Conservation (phyloP, 139 green algal species). For the Pleodorina starrii region DNA sequence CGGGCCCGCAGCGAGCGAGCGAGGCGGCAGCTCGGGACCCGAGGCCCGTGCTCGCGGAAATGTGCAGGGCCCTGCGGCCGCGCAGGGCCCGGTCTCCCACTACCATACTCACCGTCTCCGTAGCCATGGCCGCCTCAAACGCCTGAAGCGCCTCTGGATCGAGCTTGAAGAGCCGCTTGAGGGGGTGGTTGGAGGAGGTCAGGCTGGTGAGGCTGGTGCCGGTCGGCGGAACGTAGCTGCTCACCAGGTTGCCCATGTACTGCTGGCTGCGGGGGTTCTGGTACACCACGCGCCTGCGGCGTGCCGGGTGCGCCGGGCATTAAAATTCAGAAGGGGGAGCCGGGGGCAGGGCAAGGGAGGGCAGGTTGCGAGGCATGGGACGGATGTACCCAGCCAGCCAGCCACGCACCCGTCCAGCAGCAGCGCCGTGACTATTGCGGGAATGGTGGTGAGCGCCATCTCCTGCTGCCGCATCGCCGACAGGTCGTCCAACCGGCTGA, state of each 20-base stretch:
- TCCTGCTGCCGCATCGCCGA: constrained; percentile 34
- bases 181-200: neutral
- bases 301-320: too few relatives aligned
- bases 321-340: too few relatives aligned
- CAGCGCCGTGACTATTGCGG: constrained; percentile 32
- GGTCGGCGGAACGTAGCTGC: neutral
- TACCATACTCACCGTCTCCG: neutral
- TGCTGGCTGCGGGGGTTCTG: constrained; percentile 37
- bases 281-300: constrained; percentile 26
- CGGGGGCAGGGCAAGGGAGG: too few relatives aligned
- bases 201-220: neutral
- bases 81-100: too few relatives aligned
- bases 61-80: too few relatives aligned
- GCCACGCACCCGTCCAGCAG: constrained; percentile 35
- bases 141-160: constrained; percentile 4
- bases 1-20: too few relatives aligned
- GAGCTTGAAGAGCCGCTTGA: constrained; percentile 4
- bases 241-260: constrained; percentile 14
- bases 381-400: too few relatives aligned
- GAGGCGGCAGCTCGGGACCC: too few relatives aligned
- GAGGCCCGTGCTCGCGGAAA: too few relatives aligned
- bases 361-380: too few relatives aligned
- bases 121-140: constrained; percentile 23
- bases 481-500: constrained; percentile 26
- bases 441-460: constrained; percentile 28